These are phyloP conservation scores for Aquilaria yunnanensis DNA, from an alignment of 345 rosid genomes.

Conservation along the genomic window DNA sequence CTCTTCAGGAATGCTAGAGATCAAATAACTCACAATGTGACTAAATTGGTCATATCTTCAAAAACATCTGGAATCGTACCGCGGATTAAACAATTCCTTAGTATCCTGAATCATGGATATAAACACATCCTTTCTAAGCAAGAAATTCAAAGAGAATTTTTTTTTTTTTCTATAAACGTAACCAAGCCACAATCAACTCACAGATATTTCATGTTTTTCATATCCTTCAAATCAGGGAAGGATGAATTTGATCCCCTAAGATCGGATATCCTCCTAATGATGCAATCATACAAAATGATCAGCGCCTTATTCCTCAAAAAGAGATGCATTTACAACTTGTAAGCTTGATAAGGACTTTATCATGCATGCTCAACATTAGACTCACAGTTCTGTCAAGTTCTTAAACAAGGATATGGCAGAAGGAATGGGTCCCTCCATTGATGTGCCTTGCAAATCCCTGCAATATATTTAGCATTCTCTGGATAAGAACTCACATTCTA, in stretches of 20 bases:
- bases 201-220: conserved; percentile 26
- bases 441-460: conserved; percentile 80
- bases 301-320: not conserved
- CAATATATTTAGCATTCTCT: conserved; percentile 6
- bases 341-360: not conserved
- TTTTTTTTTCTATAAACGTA: not conserved
- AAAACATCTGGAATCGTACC: conserved; percentile 46
- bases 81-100: conserved; percentile 54
- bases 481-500: not conserved
- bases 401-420: conserved; percentile 43
- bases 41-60: conserved; percentile 26
- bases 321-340: too few species aligned
- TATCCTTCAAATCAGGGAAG: conserved; percentile 43
- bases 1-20: not conserved
- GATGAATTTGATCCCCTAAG: conserved; percentile 40
- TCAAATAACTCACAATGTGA: conserved; percentile 44
- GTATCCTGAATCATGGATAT: conserved; percentile 33
- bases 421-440: conserved; percentile 88
- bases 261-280: conserved; percentile 62
- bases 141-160: too few species aligned
- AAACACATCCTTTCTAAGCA: not conserved
- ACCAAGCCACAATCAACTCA: conserved; percentile 30
- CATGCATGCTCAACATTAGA: not conserved
- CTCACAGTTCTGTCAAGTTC: conserved; percentile 56
- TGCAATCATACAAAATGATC: not conserved